Evolutionary conservation across 2,329 filamentous ascomycete species (phyloP), one percentile per base, ranked within the genome.

Genomic region (Fusarium sp.): DNA sequence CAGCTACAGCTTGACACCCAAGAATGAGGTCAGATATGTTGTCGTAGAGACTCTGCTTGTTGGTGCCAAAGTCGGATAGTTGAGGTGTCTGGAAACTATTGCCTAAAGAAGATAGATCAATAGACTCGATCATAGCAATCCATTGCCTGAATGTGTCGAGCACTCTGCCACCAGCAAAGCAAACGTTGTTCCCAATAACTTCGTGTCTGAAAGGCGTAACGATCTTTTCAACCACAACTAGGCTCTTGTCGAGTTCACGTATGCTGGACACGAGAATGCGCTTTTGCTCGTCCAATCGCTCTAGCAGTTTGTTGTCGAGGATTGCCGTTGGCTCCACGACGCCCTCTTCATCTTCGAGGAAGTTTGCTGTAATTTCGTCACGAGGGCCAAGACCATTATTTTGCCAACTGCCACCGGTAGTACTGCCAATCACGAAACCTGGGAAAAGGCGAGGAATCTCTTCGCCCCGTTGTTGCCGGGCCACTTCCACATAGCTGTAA

Each of bases 401-500:
- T 70, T 89, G 91, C 95, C 95, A 99, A 75, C 89, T 94, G 34
- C 93, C 95, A 43, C 93, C 94, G 5, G 87, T 85, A 39, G 83
- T 87, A 75, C 91, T 96, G 28, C 93, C 92, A 59, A 93, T 87
- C 29, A 98, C 89, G 74, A 99, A 99, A 1, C 95, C 95, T 15
- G 95, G 95, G 52, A 96, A 90, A 3, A 98, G 83, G n/a, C 95
- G 88, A 13, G 92, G 92, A 51, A 98, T 96, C 36, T 95, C 91
- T 73, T 97, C 94, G 53, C 94, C 94, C 54, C 93, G 86, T 75
- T 98, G 95, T 74, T 96, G 92, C 68, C 92, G 88, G 13, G 95
- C 95, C 42, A 98, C 91, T 74, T 98, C 94, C 32, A 98, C 94
- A 75, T 97, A 99, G 73, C 92, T 95, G 75, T 93, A 97, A 6